Evolutionary conservation across 306 rosid species (phyloP).

Genomic region (Vachellia collinsii): DNA sequence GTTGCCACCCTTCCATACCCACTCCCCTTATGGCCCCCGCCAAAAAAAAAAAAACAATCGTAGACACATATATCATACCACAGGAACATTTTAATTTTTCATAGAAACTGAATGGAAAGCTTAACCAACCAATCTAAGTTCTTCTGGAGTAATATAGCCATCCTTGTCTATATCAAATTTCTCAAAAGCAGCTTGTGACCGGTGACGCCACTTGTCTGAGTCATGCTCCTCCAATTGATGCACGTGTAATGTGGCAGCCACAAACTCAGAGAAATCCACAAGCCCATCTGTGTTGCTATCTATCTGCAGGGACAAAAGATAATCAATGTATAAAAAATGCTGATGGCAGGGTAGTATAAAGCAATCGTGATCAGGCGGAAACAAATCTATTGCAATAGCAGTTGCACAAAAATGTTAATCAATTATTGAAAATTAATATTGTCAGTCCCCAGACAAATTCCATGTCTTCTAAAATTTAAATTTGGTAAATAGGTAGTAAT

Average conservation of each 20-base stretch:
- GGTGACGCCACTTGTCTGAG: conserved; percentile 81
- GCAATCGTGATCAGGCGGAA: conserved; percentile 22
- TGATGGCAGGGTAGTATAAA: conserved; percentile 7
- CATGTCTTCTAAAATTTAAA: conserved; percentile 7
- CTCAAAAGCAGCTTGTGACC: conserved; percentile 92
- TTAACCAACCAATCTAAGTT: conserved; percentile 87
- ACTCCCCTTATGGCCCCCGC: background rate
- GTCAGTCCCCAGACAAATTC: conserved; percentile 17
- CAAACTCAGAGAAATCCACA: conserved; percentile 94
- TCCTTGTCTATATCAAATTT: conserved; percentile 92
- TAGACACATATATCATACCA: background rate
- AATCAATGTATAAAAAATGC: conserved; percentile 9
- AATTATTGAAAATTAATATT: background rate
- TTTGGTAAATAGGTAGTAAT: background rate
- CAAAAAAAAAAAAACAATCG: background rate
- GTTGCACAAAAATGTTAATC: background rate
- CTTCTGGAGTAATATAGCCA: conserved; percentile 93
- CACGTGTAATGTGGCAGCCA: conserved; percentile 92
- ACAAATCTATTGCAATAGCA: conserved; percentile 3
- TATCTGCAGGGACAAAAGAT: conserved; percentile 59
- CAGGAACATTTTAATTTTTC: conserved; percentile 11
- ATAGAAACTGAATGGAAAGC: conserved; percentile 16
- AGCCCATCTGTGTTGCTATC: conserved; percentile 98
- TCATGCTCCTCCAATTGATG: conserved; percentile 98
- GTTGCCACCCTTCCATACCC: background rate